These are phyloP conservation scores for Aspergillus costaricaensis DNA, from an alignment of 2,329 filamentous ascomycete species.

Conservation along the genomic window DNA sequence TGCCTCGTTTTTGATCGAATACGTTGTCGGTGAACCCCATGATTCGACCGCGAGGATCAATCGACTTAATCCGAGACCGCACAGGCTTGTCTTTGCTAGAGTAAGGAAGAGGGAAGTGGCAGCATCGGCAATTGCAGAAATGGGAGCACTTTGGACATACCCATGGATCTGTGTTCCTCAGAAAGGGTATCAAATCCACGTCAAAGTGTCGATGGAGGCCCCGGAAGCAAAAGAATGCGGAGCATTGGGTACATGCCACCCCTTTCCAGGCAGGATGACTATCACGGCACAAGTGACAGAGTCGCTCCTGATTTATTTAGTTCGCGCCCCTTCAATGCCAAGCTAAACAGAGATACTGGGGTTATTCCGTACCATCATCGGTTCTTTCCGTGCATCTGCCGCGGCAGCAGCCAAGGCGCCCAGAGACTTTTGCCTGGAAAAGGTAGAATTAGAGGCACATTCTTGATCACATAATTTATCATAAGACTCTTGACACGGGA, in stretches of 20 bases:
- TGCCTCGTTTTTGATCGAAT: conserved; percentile 39
- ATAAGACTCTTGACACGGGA: neutral
- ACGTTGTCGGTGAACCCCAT: conserved; percentile 42
- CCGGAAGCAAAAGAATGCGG: conserved; percentile 40
- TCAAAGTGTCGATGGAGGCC: conserved; percentile 42
- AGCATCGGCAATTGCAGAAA: conserved; percentile 40
- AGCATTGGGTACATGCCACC: conserved; percentile 33
- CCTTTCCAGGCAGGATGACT: conserved; percentile 41
- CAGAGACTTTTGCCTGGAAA: conserved; percentile 18
- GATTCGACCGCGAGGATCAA: conserved; percentile 35
- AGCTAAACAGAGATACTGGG: conserved; percentile 10
- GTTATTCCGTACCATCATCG: conserved; percentile 20
- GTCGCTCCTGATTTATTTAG: conserved; percentile 27
- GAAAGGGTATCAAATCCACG: conserved; percentile 32
- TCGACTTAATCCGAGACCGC: conserved; percentile 34
- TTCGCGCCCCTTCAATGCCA: neutral
- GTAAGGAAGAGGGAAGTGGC: conserved; percentile 37
- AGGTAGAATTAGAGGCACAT: neutral
- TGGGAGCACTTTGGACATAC: conserved; percentile 38
- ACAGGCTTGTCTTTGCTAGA: conserved; percentile 37
- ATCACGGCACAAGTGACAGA: conserved; percentile 41
- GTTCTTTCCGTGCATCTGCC: conserved; percentile 26
- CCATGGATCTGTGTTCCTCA: conserved; percentile 34
- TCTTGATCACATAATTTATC: too few relatives aligned
- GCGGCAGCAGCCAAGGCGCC: conserved; percentile 28